Evolutionary conservation across 2,329 filamentous ascomycete genomes (phyloP).

Genomic region (Aspergillus intermedius): DNA sequence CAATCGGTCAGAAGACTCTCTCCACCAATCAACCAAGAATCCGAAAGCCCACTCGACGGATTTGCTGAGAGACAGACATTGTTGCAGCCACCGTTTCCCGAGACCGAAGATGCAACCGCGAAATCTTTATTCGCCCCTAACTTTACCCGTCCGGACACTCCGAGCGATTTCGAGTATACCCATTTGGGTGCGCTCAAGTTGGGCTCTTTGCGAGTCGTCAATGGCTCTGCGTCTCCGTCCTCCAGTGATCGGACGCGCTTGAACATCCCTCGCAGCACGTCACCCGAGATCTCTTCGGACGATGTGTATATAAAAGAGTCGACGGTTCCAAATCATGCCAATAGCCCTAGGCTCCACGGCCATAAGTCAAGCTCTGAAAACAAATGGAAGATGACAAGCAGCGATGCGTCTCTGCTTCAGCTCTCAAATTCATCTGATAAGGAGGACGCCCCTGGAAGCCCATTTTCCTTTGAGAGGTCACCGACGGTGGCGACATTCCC

Average conservation of each 20-base stretch:
- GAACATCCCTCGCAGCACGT: constrained; percentile 7
- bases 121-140: neutral
- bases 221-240: constrained; percentile 32
- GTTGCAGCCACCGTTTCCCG: neutral
- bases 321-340: neutral
- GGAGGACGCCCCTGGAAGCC: constrained; percentile 23
- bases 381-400: neutral
- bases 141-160: constrained; percentile 9
- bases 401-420: constrained; percentile 8
- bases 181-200: constrained; percentile 35
- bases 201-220: constrained; percentile 35
- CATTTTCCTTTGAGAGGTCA: constrained; percentile 31
- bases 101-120: neutral
- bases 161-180: constrained; percentile 28
- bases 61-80: constrained; percentile 3
- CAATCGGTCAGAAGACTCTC: constrained; percentile 14
- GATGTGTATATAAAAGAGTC: constrained; percentile 1
- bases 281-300: constrained; percentile 11
- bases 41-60: constrained; percentile 3
- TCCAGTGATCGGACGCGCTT: constrained; percentile 28
- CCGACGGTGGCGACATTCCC: constrained; percentile 14
- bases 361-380: neutral
- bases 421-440: constrained; percentile 13
- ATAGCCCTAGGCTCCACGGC: too few relatives aligned
- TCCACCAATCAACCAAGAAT: constrained; percentile 20